phyloP scores from a whole-genome alignment of 2,329 filamentous ascomycete genomes.

The Fulvia fulva region DNA sequence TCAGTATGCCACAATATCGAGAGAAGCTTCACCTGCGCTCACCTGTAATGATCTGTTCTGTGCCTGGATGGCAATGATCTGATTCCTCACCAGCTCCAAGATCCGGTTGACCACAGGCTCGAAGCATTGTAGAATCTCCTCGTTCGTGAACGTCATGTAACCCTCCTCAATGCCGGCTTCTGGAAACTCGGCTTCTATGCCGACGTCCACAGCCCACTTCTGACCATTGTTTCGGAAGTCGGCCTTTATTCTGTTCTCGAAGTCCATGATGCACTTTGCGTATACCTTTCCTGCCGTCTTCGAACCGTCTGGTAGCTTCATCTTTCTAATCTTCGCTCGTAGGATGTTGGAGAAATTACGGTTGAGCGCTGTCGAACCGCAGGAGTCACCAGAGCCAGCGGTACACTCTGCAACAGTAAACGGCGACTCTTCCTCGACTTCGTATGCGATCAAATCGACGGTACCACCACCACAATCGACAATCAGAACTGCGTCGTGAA shows the following conservation, averaged over 20 bases:
- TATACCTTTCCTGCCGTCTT: conserved; percentile 98
- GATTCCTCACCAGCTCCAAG: conserved; percentile 90
- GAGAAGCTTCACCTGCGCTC: conserved; percentile 24
- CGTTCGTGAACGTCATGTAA: conserved; percentile 99
- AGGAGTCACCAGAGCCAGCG: conserved; percentile 93
- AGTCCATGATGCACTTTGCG: conserved; percentile 99
- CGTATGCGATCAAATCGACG: conserved; percentile 97
- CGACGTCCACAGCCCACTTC: conserved; percentile 96
- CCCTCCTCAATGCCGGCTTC: conserved; percentile 98
- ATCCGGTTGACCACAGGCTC: conserved; percentile 98
- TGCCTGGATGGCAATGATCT: conserved; percentile 98
- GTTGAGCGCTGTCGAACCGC: conserved; percentile 96
- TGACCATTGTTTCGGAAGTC: conserved; percentile 99
- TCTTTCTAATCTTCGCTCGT: conserved; percentile 95
- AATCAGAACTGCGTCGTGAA: conserved; percentile 97
- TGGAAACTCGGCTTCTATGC: conserved; percentile 96
- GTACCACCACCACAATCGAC: conserved; percentile 98
- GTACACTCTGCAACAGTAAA: conserved; percentile 98
- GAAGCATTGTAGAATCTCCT: conserved; percentile 98
- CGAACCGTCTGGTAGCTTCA: conserved; percentile 96
- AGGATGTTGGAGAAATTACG: conserved; percentile 98
- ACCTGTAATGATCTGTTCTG: conserved; percentile 88
- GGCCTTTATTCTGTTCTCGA: conserved; percentile 98
- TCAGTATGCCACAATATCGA: conserved; percentile 25
- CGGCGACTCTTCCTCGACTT: conserved; percentile 95